phyloP scores from a whole-genome alignment of 2,329 filamentous ascomycete genomes.

The Coniella vitis region DNA sequence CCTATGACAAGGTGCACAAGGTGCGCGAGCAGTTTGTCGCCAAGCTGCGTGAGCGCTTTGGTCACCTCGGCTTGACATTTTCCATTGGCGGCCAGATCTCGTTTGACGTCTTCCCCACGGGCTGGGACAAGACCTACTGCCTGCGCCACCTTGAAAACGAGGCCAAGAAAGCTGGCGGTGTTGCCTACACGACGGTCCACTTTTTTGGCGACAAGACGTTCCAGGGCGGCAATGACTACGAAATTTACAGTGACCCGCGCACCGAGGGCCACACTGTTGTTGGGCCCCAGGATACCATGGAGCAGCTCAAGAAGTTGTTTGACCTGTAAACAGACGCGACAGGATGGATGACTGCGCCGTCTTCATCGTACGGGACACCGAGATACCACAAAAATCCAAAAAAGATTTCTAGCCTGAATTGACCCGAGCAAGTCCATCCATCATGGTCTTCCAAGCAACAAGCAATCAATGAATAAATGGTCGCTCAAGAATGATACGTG shows the following conservation, averaged over 20 bases:
- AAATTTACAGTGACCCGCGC: conserved; percentile 79
- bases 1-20: conserved; percentile 70
- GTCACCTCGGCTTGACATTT: conserved; percentile 78
- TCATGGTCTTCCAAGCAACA: too few relatives aligned
- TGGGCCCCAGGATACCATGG: conserved; percentile 75
- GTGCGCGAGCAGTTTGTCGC: conserved; percentile 72
- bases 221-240: conserved; percentile 88
- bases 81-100: conserved; percentile 97
- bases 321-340: conserved; percentile 37
- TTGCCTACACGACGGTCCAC: conserved; percentile 82
- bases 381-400: conserved; percentile 2
- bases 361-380: background rate
- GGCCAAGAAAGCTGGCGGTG: conserved; percentile 58
- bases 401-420: too few relatives aligned
- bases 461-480: too few relatives aligned
- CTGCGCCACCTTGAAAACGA: conserved; percentile 80
- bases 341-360: background rate
- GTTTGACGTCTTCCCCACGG: conserved; percentile 93
- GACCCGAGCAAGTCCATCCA: too few relatives aligned
- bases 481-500: too few relatives aligned
- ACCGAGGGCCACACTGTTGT: conserved; percentile 81
- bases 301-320: conserved; percentile 75
- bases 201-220: conserved; percentile 98
- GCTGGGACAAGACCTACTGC: conserved; percentile 99
- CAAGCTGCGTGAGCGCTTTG: conserved; percentile 72